Evolutionary conservation across 305 asterid genomes (phyloP).

Genomic region (Fraxinus dipetala): DNA sequence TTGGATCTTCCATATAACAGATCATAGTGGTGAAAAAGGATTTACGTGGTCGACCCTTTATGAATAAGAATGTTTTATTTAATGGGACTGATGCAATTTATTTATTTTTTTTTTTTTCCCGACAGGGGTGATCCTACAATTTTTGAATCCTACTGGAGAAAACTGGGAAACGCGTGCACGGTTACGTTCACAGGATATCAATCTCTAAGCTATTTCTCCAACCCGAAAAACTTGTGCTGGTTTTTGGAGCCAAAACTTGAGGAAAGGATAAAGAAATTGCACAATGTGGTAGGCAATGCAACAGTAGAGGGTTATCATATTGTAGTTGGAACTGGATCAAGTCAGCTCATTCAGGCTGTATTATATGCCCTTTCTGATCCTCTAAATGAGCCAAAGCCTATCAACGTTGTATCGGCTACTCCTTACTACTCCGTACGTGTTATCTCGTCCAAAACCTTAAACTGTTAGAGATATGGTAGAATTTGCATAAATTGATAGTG

Average conservation of each 20-base stretch:
- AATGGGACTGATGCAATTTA: background rate
- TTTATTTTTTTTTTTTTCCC: background rate
- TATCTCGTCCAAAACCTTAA: background rate
- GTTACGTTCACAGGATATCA: constrained; percentile 38
- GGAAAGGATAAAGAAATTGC: constrained; percentile 48
- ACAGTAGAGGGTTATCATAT: constrained; percentile 38
- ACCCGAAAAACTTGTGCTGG: constrained; percentile 53
- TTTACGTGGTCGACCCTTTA: background rate
- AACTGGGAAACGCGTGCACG: constrained; percentile 32
- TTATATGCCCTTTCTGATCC: constrained; percentile 54
- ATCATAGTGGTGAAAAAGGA: background rate
- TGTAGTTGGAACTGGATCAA: constrained; percentile 72
- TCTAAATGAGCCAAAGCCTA: constrained; percentile 36
- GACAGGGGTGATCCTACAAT: constrained; percentile 74
- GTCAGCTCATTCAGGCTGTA: constrained; percentile 70
- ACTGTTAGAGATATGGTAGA: background rate
- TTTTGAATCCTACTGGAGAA: constrained; percentile 65
- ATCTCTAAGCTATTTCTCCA: constrained; percentile 63
- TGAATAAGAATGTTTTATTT: background rate
- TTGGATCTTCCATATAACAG: background rate
- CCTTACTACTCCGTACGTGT: constrained; percentile 64
- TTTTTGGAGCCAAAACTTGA: constrained; percentile 66
- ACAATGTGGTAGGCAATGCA: constrained; percentile 53
- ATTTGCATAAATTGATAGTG: background rate
- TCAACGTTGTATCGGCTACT: constrained; percentile 56